Base-by-base conservation (phyloP, 2,329 filamentous ascomycete species). In the Tympanopsis confertula region DNA sequence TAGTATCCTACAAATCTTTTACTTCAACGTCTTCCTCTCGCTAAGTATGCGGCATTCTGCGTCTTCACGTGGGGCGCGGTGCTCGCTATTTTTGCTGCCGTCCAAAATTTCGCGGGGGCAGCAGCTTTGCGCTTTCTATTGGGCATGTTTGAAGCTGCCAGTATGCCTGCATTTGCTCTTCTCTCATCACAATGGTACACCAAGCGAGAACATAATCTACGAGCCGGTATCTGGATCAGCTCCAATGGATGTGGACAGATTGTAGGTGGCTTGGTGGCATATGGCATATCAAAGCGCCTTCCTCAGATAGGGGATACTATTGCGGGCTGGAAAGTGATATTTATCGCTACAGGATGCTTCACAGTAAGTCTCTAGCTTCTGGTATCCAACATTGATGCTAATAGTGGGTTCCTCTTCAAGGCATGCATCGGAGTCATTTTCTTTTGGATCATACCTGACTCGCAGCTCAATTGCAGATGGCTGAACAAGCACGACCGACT, bases 401-500 rank as follows among this genome's bases (percentile, higher is more conserved):
- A n/a, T n/a, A n/a, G n/a, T n/a, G n/a, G n/a, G n/a, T n/a, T n/a
- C n/a, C 56, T 72, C 1, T 54, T 74, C 41, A 75, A 71, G 0
- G 54, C 66, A 3, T 47, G 52, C 3, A 47, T 73, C 42, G 71
- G 71, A 4, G 38, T 56, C 5, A 30, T 66, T 4, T 74, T 74
- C 46, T 56, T 68, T 18, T 71, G 59, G 47, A 43, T 66, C 38
- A 65, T 74, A 48, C 60, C 60, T 3, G 59, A 63, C 41, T 60
- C 48, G 40, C 60, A 60, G 39, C 45, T 61, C 14, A 61, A 61
- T 36, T 59, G 58, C 4, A 48, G 51, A 1, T 63, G 61, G 43
- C 45, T 84, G 30, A 77, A 61, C 15, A 66, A 72, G 40, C 66
- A 71, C 40, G 79, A 84, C 42, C 69, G 70, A 0, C 49, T 78